Conservation (phyloP, 2,329 filamentous ascomycete species). For the Chaetomiaceae sp. region DNA sequence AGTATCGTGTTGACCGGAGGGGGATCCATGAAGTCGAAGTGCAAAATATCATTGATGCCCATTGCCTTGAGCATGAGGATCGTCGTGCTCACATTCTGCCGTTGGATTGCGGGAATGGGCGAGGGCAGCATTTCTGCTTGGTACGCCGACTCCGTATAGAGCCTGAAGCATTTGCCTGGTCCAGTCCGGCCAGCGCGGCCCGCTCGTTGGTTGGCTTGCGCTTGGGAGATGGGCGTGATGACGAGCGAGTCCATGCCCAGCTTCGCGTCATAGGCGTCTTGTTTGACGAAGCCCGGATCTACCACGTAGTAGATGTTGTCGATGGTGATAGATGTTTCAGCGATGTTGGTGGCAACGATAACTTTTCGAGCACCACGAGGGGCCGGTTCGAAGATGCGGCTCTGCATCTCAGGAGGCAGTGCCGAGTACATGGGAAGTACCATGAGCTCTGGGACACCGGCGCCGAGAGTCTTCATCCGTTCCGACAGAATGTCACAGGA, state of each 20-base stretch:
- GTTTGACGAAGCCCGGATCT: slow-evolving; percentile 95
- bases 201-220: slow-evolving; percentile 88
- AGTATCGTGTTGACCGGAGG: slow-evolving; percentile 97
- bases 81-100: slow-evolving; percentile 84
- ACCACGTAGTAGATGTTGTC: slow-evolving; percentile 97
- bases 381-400: slow-evolving; percentile 87
- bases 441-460: slow-evolving; percentile 81
- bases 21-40: slow-evolving; percentile 99
- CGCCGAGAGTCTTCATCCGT: slow-evolving; percentile 89
- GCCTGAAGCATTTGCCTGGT: slow-evolving; percentile 88
- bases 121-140: slow-evolving; percentile 96
- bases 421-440: slow-evolving; percentile 95
- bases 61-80: slow-evolving; percentile 98
- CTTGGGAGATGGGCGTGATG: slow-evolving; percentile 92
- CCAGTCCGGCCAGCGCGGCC: slow-evolving; percentile 91
- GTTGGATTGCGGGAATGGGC: slow-evolving; percentile 91
- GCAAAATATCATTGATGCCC: slow-evolving; percentile 95
- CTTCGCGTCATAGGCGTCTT: slow-evolving; percentile 94
- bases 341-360: slow-evolving; percentile 96
- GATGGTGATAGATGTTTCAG: slow-evolving; percentile 95
- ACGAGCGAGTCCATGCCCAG: slow-evolving; percentile 95
- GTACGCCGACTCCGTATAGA: slow-evolving; percentile 93
- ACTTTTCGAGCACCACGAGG: slow-evolving; percentile 83
- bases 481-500: slow-evolving; percentile 87
- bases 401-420: slow-evolving; percentile 88